A percentile compares a stretch with the other conserved stretches of the same genome.
phyloP scores from a whole-genome alignment of 2,329 filamentous ascomycete species.

The Cordyceps cicadae region DNA sequence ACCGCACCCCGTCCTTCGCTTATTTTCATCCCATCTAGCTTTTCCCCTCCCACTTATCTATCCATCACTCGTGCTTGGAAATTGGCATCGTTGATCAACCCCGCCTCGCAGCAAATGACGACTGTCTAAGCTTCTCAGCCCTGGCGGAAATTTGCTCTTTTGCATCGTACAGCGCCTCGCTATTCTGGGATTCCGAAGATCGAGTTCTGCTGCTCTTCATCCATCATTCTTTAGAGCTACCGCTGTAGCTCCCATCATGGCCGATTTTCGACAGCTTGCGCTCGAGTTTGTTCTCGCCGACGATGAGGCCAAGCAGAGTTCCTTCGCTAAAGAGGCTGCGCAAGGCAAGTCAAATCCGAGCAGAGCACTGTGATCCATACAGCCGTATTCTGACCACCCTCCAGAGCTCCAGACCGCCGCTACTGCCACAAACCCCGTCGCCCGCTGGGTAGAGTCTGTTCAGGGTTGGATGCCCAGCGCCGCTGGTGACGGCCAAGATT shows the following conservation, averaged over 20 bases:
- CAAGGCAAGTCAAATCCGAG: constrained; percentile 22
- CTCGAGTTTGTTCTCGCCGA: constrained; percentile 47
- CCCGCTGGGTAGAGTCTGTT: constrained; percentile 48
- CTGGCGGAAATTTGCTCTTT: background rate
- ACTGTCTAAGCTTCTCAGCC: background rate
- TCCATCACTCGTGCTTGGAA: background rate
- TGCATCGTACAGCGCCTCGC: constrained; percentile 1
- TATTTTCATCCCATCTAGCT: background rate
- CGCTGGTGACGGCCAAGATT: constrained; percentile 30
- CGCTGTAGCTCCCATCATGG: constrained; percentile 28
- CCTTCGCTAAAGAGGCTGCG: constrained; percentile 38
- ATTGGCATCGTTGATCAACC: constrained; percentile 6
- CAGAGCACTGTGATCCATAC: too few relatives aligned
- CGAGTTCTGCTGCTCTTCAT: background rate
- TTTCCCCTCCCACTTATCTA: background rate
- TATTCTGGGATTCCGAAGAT: background rate
- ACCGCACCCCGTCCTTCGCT: background rate
- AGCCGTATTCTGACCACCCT: constrained; percentile 12
- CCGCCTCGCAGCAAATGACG: constrained; percentile 8
- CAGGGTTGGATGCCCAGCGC: constrained; percentile 44
- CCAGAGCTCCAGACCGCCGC: constrained; percentile 38
- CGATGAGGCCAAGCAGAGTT: constrained; percentile 31
- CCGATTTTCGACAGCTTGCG: constrained; percentile 43
- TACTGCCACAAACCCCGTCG: constrained; percentile 37
- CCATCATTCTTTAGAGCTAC: background rate